Evolutionary conservation across 345 rosid species (phyloP).

Genomic region (Aquilaria yunnanensis): DNA sequence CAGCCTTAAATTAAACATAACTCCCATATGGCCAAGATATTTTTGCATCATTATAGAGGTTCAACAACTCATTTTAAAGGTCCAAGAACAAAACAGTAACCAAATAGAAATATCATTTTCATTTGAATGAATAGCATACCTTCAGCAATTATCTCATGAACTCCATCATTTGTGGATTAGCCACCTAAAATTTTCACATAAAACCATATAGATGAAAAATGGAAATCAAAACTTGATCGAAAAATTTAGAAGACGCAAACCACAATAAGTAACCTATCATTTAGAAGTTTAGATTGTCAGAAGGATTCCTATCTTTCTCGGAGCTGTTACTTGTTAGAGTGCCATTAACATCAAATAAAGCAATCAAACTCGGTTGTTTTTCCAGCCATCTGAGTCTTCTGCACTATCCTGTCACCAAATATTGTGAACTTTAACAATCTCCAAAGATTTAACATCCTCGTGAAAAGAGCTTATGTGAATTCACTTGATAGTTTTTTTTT

Average conservation of each 20-base stretch:
- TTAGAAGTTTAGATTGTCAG: background rate
- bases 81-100: background rate
- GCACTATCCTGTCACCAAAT: no score
- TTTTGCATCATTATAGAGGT: slow-evolving; percentile 12
- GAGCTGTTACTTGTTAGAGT: slow-evolving; percentile 96
- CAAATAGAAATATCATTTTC: slow-evolving; percentile 1
- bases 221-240: background rate
- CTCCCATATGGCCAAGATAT: no score
- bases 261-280: background rate
- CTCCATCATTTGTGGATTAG: slow-evolving; percentile 47
- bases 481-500: no score
- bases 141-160: slow-evolving; percentile 72
- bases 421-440: no score
- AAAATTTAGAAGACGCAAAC: background rate
- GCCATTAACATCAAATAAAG: slow-evolving; percentile 95
- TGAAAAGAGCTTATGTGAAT: no score
- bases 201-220: background rate
- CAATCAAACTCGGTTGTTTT: slow-evolving; percentile 69
- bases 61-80: background rate
- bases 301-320: slow-evolving; percentile 52
- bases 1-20: slow-evolving; percentile 42
- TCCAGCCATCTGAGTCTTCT: slow-evolving; percentile 24
- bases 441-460: no score
- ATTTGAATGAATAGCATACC: slow-evolving; percentile 27
- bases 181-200: slow-evolving; percentile 25